Evolutionary conservation across 2,329 filamentous ascomycete species (phyloP).

Genomic region (Calonectria naviculata): DNA sequence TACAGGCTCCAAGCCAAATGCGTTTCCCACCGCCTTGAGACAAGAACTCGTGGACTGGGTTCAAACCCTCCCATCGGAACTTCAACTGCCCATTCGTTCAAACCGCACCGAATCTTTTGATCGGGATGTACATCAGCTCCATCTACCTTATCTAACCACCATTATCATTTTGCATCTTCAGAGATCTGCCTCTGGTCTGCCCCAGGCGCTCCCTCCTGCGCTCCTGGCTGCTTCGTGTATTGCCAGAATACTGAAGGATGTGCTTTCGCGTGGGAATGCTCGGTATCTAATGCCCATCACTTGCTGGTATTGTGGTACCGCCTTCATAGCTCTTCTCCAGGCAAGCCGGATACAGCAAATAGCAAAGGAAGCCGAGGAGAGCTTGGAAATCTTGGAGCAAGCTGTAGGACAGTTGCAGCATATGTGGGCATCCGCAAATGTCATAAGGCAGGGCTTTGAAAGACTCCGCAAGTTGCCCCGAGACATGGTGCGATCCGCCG

Average conservation of each 20-base stretch:
- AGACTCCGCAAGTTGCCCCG: conserved; percentile 21
- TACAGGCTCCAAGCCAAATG: not conserved
- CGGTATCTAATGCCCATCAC: conserved; percentile 55
- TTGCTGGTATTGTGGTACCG: conserved; percentile 55
- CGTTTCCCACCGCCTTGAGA: conserved; percentile 25
- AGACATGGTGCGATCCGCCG: conserved; percentile 3
- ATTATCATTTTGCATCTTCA: conserved; percentile 53
- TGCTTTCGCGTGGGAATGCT: conserved; percentile 50
- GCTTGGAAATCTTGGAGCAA: conserved; percentile 28
- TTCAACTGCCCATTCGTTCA: conserved; percentile 26
- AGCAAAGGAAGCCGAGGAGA: conserved; percentile 31
- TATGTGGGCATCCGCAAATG: conserved; percentile 38
- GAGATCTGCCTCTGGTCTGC: conserved; percentile 47
- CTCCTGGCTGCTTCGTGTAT: conserved; percentile 34
- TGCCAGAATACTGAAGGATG: conserved; percentile 45
- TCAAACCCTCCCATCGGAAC: conserved; percentile 24
- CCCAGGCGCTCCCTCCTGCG: conserved; percentile 35
- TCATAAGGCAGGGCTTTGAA: conserved; percentile 34
- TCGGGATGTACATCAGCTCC: conserved; percentile 53
- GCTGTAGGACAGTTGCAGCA: conserved; percentile 32
- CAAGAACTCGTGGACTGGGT: conserved; percentile 34
- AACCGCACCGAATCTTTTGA: conserved; percentile 46
- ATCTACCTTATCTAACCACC: conserved; percentile 54
- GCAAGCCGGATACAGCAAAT: conserved; percentile 39
- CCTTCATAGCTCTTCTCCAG: conserved; percentile 53